Evolutionary conservation across 2,329 filamentous ascomycete genomes (phyloP).

Genomic region (Colletotrichum euphorbiae): DNA sequence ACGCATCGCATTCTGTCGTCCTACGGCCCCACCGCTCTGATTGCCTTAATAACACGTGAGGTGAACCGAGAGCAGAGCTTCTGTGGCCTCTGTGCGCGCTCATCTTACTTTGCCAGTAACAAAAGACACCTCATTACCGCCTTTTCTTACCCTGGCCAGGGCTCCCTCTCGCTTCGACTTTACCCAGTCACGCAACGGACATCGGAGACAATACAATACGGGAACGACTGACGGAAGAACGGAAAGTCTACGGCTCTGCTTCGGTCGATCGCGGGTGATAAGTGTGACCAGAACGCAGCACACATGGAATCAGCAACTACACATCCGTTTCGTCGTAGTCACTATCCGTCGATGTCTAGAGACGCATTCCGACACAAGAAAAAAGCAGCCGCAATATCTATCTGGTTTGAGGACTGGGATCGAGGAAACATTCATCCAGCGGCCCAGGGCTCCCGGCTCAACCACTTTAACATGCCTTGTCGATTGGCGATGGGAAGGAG

Average conservation of each 20-base stretch:
- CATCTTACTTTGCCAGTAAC: conserved; percentile 13
- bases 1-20: conserved; percentile 25
- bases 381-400: conserved; percentile 4
- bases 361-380: background rate
- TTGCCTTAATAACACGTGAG: conserved; percentile 32
- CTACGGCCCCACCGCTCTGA: conserved; percentile 34
- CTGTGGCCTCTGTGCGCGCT: conserved; percentile 6
- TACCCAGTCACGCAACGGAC: background rate
- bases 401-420: background rate
- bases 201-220: background rate
- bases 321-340: background rate
- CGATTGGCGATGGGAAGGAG: conserved; percentile 18
- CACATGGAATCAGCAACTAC: background rate
- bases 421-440: background rate
- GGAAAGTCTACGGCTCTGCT: conserved; percentile 13
- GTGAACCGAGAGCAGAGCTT: conserved; percentile 8
- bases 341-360: background rate
- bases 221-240: background rate
- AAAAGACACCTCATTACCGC: conserved; percentile 21
- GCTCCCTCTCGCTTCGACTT: background rate
- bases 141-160: conserved; percentile 11
- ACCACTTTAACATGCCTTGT: conserved; percentile 16
- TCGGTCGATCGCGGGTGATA: conserved; percentile 13
- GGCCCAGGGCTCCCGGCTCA: conserved; percentile 5
- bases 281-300: conserved; percentile 3